Percentiles rank a stretch among this genome's conserved stretches.
These are phyloP conservation scores for Termitomyces sp. DNA, from an alignment of 1,284 basidiomycete genomes.

Conservation along the genomic window DNA sequence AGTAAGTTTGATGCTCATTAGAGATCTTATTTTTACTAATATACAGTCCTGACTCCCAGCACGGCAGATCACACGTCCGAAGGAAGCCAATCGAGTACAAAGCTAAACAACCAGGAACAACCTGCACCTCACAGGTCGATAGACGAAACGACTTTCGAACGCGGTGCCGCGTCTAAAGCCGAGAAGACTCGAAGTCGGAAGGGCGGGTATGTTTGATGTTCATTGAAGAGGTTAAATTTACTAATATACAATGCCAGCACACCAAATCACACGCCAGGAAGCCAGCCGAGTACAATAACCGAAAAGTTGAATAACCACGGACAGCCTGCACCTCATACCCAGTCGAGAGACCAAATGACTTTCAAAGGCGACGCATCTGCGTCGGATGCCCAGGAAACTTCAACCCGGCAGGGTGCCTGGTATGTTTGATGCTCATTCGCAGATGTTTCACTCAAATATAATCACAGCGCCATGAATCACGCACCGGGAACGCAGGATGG, in stretches of 20 bases:
- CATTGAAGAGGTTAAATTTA: not conserved
- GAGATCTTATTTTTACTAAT: not conserved
- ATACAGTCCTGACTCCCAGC: not conserved
- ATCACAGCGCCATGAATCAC: not conserved
- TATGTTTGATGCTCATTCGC: not conserved
- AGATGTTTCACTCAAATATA: not conserved
- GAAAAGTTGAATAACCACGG: no score
- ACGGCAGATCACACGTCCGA: not conserved
- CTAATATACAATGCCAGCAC: not conserved
- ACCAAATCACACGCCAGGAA: not conserved
- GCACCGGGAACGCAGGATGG: not conserved
- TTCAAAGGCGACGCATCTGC: no score
- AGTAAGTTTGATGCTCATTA: not conserved
- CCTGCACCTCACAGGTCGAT: no score
- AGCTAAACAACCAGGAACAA: no score
- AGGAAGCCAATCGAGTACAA: not conserved
- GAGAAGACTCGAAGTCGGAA: not conserved
- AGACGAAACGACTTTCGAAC: no score
- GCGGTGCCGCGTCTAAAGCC: no score
- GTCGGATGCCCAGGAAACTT: no score
- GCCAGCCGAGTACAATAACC: no score
- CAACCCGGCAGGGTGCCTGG: not conserved
- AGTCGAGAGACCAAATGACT: not conserved
- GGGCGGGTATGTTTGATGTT: not conserved
- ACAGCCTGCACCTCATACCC: not conserved